phyloP scores from a whole-genome alignment of 176 grass and related monocot species.

The Musa acuminata region DNA sequence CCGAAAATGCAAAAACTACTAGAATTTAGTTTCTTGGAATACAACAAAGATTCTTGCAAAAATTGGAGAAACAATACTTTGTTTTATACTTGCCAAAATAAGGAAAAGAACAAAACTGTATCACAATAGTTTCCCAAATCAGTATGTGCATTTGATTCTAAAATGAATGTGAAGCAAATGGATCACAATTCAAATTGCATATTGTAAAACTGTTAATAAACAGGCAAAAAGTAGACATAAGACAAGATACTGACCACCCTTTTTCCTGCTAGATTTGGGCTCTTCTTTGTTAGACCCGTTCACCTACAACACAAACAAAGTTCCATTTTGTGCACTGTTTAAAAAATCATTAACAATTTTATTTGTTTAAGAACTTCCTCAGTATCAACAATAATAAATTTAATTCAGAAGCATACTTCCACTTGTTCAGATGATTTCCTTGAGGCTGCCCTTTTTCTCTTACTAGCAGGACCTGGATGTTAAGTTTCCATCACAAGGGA shows the following conservation, averaged over 20 bases:
- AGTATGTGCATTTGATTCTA: background rate
- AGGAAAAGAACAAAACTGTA: background rate
- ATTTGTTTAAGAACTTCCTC: too few relatives aligned
- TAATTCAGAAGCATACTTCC: constrained; percentile 10
- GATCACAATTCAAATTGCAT: background rate
- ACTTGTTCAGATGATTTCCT: constrained; percentile 23
- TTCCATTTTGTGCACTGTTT: background rate
- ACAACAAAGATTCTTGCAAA: background rate
- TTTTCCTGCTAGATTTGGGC: constrained; percentile 31
- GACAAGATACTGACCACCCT: constrained; percentile 37
- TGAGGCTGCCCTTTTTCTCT: constrained; percentile 29
- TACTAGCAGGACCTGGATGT: constrained; percentile 37
- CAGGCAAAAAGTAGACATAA: too few relatives aligned
- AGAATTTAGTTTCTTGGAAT: background rate
- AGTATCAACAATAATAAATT: background rate
- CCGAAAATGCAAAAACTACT: background rate
- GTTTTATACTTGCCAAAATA: background rate
- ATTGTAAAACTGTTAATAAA: background rate
- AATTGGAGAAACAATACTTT: background rate
- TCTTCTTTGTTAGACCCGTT: constrained; percentile 23
- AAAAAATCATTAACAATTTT: background rate
- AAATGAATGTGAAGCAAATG: background rate
- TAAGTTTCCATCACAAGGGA: constrained; percentile 3
- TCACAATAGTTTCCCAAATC: background rate
- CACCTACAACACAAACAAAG: constrained; percentile 19